A percentile compares a stretch with the other conserved stretches of the same genome.
phyloP scores from a whole-genome alignment of 129 eudicot genomes.

The Flaveria ramosissima region DNA sequence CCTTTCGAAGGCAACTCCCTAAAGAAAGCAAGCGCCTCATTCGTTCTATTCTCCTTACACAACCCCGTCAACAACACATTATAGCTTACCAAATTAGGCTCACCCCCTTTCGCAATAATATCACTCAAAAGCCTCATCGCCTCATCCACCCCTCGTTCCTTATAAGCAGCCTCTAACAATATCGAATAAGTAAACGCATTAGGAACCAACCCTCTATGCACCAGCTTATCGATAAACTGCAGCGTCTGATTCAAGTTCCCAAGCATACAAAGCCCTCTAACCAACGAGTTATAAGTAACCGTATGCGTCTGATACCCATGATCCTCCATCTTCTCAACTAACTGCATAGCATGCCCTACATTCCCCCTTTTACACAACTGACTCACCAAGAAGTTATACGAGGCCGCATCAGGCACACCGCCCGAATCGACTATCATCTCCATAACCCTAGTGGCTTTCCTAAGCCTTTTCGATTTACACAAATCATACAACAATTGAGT shows the following conservation, averaged over 20 bases:
- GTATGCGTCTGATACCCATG: conserved; percentile 66
- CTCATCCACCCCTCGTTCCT: conserved; percentile 73
- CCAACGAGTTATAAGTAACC: conserved; percentile 66
- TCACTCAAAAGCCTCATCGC: conserved; percentile 71
- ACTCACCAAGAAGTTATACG: conserved; percentile 63
- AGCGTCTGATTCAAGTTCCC: conserved; percentile 61
- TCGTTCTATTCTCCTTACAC: conserved; percentile 67
- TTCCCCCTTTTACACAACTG: conserved; percentile 68
- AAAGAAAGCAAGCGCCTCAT: conserved; percentile 72
- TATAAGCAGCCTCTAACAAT: conserved; percentile 81
- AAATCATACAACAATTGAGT: conserved; percentile 75
- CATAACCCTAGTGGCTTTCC: conserved; percentile 77
- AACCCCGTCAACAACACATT: conserved; percentile 78
- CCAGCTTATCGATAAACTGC: conserved; percentile 62
- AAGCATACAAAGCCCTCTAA: conserved; percentile 74
- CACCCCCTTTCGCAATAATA: conserved; percentile 65
- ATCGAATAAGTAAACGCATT: conserved; percentile 72
- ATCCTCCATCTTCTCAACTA: conserved; percentile 81
- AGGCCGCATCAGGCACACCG: conserved; percentile 53
- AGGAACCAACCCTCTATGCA: conserved; percentile 65
- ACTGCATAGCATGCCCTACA: conserved; percentile 77
- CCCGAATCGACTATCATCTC: conserved; percentile 79
- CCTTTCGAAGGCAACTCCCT: conserved; percentile 75
- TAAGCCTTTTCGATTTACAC: conserved; percentile 52
- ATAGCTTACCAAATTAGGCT: conserved; percentile 79